Conservation (phyloP, 202 grass and related monocot species). For the Hordeum pubiflorum region DNA sequence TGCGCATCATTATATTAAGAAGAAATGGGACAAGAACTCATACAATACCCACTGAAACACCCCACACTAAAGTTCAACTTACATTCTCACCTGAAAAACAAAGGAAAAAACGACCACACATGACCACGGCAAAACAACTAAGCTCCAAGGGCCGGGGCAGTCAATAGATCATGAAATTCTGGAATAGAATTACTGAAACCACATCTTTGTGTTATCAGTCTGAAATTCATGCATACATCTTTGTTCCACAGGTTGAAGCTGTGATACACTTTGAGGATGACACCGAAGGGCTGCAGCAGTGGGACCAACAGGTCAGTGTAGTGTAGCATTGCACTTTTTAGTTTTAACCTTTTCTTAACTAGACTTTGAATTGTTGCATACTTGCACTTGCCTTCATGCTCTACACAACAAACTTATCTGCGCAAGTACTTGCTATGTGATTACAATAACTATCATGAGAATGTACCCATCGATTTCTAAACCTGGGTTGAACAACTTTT, state of each 20-base stretch:
- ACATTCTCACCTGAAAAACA: too few relatives aligned
- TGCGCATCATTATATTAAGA: too few relatives aligned
- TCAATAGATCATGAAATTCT: background rate
- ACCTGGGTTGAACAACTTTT: background rate
- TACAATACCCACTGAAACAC: too few relatives aligned
- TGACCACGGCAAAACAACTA: too few relatives aligned
- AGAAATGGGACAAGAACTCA: too few relatives aligned
- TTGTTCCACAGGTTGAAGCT: constrained; percentile 65
- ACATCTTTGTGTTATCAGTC: background rate
- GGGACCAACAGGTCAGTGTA: constrained; percentile 85
- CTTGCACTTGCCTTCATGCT: background rate
- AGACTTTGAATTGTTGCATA: too few relatives aligned
- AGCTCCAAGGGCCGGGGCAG: too few relatives aligned
- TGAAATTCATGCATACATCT: background rate
- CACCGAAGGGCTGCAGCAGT: constrained; percentile 85
- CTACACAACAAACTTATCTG: background rate
- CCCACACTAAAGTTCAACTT: too few relatives aligned
- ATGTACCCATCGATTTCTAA: background rate
- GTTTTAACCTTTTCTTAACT: background rate
- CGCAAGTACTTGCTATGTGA: background rate
- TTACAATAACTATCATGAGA: background rate
- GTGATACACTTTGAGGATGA: constrained; percentile 99
- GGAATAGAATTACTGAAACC: background rate
- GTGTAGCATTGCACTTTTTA: background rate
- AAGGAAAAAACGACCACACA: too few relatives aligned